These are phyloP conservation scores for Spizellomyces sp. DNA, from an alignment of 192 early-diverging fungal species.

Conservation along the genomic window DNA sequence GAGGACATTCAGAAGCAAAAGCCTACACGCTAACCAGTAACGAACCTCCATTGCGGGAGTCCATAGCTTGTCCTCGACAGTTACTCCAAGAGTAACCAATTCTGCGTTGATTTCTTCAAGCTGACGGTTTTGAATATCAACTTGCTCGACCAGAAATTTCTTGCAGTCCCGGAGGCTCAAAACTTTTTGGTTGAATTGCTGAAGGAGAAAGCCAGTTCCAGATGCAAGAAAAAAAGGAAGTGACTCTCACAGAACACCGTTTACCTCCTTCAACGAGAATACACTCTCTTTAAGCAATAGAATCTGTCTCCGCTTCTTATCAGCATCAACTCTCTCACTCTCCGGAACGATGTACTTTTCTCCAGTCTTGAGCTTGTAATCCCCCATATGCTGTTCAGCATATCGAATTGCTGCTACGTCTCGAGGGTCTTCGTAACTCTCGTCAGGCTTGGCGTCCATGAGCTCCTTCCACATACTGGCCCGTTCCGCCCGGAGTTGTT, in stretches of 20 bases:
- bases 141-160: constrained; percentile 29
- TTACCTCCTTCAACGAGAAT: constrained; percentile 58
- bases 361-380: constrained; percentile 66
- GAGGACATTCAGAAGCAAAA: not conserved
- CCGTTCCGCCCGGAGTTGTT: constrained; percentile 54
- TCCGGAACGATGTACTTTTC: constrained; percentile 73
- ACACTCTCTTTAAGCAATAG: constrained; percentile 57
- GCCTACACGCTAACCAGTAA: not conserved
- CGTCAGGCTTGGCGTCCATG: constrained; percentile 62
- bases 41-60: constrained; percentile 46
- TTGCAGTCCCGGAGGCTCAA: constrained; percentile 44
- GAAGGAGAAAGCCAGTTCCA: constrained; percentile 5
- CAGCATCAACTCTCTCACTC: constrained; percentile 64
- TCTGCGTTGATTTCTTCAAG: constrained; percentile 43
- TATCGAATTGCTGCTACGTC: constrained; percentile 62
- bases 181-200: constrained; percentile 55
- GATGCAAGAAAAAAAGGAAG: not conserved
- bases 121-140: constrained; percentile 35
- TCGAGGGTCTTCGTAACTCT: constrained; percentile 59
- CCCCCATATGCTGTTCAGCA: constrained; percentile 62
- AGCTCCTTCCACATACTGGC: constrained; percentile 55
- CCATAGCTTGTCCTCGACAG: constrained; percentile 20
- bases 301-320: constrained; percentile 64
- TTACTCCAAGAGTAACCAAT: constrained; percentile 40
- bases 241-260: not conserved